A percentile compares a stretch with the other conserved stretches of the same genome.
phyloP scores from a whole-genome alignment of 2,329 filamentous ascomycete genomes.

The Cladorrhinum sp. region DNA sequence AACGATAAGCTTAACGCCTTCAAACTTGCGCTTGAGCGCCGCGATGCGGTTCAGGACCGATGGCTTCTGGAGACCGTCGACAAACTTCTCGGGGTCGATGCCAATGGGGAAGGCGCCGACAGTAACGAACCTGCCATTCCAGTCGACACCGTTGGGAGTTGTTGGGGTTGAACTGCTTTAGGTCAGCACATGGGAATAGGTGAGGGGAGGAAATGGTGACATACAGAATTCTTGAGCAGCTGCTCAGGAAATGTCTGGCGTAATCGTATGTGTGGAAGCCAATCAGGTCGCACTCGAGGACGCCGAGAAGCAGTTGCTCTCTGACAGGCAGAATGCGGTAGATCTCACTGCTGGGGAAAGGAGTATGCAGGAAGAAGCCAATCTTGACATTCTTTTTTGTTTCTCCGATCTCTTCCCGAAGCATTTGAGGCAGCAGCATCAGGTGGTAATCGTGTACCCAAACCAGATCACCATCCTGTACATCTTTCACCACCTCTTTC shows the following conservation, averaged over 20 bases:
- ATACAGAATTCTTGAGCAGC: constrained; percentile 86
- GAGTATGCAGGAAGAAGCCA: constrained; percentile 96
- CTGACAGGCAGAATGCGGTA: constrained; percentile 93
- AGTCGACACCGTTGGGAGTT: constrained; percentile 90
- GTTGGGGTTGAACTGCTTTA: constrained; percentile 60
- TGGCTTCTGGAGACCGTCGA: constrained; percentile 79
- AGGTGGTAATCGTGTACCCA: constrained; percentile 99
- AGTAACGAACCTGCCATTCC: constrained; percentile 80
- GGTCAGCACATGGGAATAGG: background rate
- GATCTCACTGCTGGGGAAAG: constrained; percentile 95
- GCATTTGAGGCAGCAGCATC: constrained; percentile 94
- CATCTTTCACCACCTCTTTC: constrained; percentile 78
- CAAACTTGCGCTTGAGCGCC: constrained; percentile 82
- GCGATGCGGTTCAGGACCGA: constrained; percentile 86
- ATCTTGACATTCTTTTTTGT: constrained; percentile 91
- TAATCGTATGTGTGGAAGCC: constrained; percentile 99
- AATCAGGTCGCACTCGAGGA: constrained; percentile 90
- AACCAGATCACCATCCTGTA: constrained; percentile 88
- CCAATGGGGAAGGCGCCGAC: constrained; percentile 97
- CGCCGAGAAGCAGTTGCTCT: constrained; percentile 79
- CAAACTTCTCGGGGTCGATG: constrained; percentile 95
- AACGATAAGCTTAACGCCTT: constrained; percentile 93
- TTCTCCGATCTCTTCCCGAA: constrained; percentile 81
- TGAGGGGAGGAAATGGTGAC: background rate
- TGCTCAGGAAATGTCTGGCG: constrained; percentile 94